phyloP scores from a whole-genome alignment of 176 grass and related monocot genomes.

The bread wheat (Triticum aestivum) region DNA sequence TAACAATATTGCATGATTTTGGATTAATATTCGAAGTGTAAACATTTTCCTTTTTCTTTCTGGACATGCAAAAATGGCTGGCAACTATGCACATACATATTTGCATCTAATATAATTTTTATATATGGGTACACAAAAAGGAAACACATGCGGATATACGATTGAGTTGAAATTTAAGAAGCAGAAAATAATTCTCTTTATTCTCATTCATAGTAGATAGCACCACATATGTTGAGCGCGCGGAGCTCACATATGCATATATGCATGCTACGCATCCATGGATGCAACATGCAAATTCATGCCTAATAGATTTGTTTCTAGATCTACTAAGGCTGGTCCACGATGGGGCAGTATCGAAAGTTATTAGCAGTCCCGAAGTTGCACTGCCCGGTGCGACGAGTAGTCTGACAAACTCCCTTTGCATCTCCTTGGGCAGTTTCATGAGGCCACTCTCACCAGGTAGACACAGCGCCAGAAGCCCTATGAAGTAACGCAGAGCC shows the following conservation, averaged over 20 bases:
- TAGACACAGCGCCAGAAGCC: no score
- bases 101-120: no score
- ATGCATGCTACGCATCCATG: neutral
- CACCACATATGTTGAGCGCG: no score
- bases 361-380: neutral
- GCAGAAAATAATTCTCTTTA: neutral
- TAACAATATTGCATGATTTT: no score
- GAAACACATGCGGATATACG: neutral
- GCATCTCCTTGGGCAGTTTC: neutral
- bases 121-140: no score
- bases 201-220: neutral
- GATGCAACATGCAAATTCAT: neutral
- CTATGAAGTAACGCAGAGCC: neutral
- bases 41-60: no score
- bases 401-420: neutral
- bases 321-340: neutral
- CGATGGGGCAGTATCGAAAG: neutral
- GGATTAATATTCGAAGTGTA: no score
- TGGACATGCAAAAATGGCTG: no score
- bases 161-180: neutral
- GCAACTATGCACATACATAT: no score
- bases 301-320: neutral
- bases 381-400: neutral
- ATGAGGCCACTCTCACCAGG: neutral
- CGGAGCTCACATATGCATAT: neutral